Conservation (phyloP, 805 yeast genomes). For the Candida ficus region DNA sequence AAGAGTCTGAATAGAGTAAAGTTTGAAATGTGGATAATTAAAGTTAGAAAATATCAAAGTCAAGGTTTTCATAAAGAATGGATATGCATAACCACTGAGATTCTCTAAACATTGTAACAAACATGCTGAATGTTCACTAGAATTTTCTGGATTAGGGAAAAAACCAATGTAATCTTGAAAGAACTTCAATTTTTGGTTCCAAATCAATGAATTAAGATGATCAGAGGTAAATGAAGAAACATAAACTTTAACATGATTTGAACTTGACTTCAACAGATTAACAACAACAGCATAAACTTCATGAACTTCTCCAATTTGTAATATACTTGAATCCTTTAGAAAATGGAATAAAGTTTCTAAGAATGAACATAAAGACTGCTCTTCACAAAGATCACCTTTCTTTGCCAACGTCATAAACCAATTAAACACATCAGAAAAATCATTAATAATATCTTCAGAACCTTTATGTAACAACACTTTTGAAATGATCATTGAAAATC, state of each 20-base stretch:
- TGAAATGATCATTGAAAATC: conserved; percentile 25
- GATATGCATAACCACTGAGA: conserved; percentile 21
- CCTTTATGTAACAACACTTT: conserved; percentile 24
- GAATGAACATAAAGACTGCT: conserved; percentile 27
- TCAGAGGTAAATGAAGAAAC: background rate
- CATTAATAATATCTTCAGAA: conserved; percentile 29
- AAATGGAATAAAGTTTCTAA: conserved; percentile 30
- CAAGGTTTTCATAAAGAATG: conserved; percentile 14
- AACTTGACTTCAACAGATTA: conserved; percentile 6
- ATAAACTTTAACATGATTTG: conserved; percentile 11
- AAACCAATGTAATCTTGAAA: conserved; percentile 24
- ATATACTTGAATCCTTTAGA: conserved; percentile 22
- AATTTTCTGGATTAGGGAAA: conserved; percentile 20
- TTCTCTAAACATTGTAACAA: conserved; percentile 18
- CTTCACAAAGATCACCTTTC: conserved; percentile 37
- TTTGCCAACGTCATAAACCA: conserved; percentile 40
- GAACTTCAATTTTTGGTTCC: conserved; percentile 6
- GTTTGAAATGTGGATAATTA: conserved; percentile 16
- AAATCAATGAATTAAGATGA: background rate
- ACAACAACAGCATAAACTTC: background rate
- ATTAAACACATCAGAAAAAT: conserved; percentile 41
- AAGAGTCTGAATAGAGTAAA: conserved; percentile 14
- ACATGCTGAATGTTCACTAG: conserved; percentile 26
- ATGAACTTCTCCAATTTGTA: conserved; percentile 1
- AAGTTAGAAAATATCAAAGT: conserved; percentile 4